A percentile compares a stretch with the other conserved stretches of the same genome.
These are phyloP conservation scores for Solanum pinnatisectum DNA, from an alignment of 257 asterid species.

Conservation along the genomic window DNA sequence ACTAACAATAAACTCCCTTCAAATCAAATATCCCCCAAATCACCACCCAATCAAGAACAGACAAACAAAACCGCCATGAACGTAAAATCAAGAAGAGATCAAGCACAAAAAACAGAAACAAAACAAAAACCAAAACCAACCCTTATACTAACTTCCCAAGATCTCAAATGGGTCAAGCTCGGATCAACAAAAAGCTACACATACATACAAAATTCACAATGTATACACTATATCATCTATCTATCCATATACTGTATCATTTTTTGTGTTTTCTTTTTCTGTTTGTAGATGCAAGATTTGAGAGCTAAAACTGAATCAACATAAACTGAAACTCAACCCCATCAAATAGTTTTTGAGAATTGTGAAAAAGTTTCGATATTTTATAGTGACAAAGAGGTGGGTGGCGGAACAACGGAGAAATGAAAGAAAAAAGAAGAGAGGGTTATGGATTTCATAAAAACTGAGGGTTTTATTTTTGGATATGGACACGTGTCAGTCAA, in stretches of 20 bases:
- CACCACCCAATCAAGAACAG: neutral
- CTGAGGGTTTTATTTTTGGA: neutral
- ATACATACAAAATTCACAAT: neutral
- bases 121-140: constrained; percentile 8
- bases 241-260: neutral
- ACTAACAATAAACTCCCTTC: neutral
- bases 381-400: neutral
- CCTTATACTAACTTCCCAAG: constrained; percentile 7
- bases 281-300: constrained; percentile 49
- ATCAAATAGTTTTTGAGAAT: constrained; percentile 4
- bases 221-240: neutral
- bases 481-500: neutral
- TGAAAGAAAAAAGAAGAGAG: constrained; percentile 11
- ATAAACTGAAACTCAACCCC: constrained; percentile 25
- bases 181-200: constrained; percentile 5
- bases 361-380: neutral
- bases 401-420: constrained; percentile 5
- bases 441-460: constrained; percentile 8
- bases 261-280: constrained; percentile 20
- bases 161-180: constrained; percentile 19
- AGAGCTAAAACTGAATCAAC: constrained; percentile 52
- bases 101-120: neutral
- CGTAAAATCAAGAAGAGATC: neutral
- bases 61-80: neutral
- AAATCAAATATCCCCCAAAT: neutral